Evolutionary conservation across 305 asterid genomes (phyloP).

Genomic region (Withania somnifera): DNA sequence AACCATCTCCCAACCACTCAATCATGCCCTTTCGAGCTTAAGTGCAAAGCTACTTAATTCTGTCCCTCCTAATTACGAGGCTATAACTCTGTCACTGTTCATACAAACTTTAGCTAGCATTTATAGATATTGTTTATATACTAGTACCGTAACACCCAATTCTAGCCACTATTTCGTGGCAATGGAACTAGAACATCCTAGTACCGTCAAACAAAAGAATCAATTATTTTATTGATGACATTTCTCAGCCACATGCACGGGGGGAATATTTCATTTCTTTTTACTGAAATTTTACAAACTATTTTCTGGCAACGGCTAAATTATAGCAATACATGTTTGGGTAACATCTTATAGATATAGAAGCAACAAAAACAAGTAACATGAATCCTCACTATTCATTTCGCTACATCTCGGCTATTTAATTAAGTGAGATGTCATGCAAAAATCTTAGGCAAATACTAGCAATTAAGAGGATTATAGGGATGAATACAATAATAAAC

Average conservation of each 20-base stretch:
- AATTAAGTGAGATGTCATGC: not conserved
- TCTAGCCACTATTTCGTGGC: not conserved
- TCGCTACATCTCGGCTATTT: not conserved
- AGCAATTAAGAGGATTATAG: not conserved
- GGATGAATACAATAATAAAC: not conserved
- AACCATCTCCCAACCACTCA: no score
- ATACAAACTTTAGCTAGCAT: not conserved
- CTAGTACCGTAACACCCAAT: not conserved
- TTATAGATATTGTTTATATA: no score
- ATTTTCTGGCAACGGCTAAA: not conserved
- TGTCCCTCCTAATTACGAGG: not conserved
- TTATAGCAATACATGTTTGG: not conserved
- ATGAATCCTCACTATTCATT: not conserved
- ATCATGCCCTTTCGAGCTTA: no score
- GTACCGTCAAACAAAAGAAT: not conserved
- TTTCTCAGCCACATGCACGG: not conserved
- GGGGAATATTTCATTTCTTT: not conserved
- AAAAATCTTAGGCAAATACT: not conserved
- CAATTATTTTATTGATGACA: not conserved
- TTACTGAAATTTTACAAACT: not conserved
- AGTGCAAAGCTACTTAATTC: no score
- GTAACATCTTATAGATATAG: no score
- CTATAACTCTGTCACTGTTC: not conserved
- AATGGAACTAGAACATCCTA: not conserved
- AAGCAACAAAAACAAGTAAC: no score